A percentile compares a stretch with the other conserved stretches of the same genome.
Conservation (phyloP, 2,329 filamentous ascomycete genomes). For the Neonectria ditissima region DNA sequence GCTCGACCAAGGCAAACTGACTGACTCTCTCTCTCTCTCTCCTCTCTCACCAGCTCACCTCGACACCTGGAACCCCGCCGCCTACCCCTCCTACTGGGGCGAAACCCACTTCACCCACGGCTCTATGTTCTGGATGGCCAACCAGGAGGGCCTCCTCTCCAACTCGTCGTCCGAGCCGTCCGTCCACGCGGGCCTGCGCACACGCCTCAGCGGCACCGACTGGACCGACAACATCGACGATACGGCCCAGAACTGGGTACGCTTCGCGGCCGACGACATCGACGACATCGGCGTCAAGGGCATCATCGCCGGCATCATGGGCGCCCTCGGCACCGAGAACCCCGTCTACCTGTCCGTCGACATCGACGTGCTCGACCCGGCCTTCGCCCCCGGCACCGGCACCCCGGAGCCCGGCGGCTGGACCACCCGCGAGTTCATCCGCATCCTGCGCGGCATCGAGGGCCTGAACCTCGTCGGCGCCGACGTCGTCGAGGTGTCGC, state of each 20-base stretch:
- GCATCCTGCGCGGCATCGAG: constrained; percentile 85
- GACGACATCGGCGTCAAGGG: constrained; percentile 82
- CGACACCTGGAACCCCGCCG: constrained; percentile 86
- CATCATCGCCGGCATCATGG: constrained; percentile 77
- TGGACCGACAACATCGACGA: constrained; percentile 79
- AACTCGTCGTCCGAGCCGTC: constrained; percentile 76
- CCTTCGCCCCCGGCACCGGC: constrained; percentile 77
- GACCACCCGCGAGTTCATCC: constrained; percentile 89
- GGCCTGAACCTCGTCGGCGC: constrained; percentile 87
- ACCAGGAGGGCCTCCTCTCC: constrained; percentile 81
- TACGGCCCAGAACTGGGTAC: constrained; percentile 79
- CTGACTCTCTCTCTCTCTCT: constrained; percentile 2
- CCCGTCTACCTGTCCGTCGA: constrained; percentile 85
- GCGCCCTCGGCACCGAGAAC: constrained; percentile 77
- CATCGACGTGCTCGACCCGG: constrained; percentile 87
- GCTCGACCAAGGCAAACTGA: not conserved
- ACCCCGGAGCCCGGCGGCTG: constrained; percentile 92
- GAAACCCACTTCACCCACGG: constrained; percentile 82
- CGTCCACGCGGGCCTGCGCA: constrained; percentile 87
- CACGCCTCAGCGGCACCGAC: constrained; percentile 75
- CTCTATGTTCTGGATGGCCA: constrained; percentile 91
- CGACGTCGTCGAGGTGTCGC: constrained; percentile 87
- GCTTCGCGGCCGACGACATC: constrained; percentile 85
- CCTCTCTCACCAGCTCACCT: constrained; percentile 65
- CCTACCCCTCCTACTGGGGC: constrained; percentile 82